These are phyloP conservation scores for Clonostachys rhizophaga DNA, from an alignment of 2,329 filamentous ascomycete genomes.

Conservation along the genomic window DNA sequence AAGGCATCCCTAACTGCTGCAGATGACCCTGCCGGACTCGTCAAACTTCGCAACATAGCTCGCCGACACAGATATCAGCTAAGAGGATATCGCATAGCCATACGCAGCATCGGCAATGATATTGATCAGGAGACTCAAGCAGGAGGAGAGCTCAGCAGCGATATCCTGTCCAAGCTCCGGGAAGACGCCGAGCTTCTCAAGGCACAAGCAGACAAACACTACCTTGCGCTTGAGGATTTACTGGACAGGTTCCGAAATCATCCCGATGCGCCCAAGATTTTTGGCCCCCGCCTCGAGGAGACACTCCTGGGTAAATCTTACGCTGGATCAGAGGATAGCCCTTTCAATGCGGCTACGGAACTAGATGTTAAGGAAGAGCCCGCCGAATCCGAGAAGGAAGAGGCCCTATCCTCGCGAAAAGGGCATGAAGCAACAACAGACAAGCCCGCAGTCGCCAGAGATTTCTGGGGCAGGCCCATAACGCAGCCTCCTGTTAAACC, in stretches of 20 bases:
- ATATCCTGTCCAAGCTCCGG: background rate
- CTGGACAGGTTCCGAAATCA: background rate
- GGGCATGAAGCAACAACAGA: too few species aligned
- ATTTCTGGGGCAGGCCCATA: background rate
- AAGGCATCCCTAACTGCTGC: too few species aligned
- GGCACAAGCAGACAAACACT: constrained; percentile 1
- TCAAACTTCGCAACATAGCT: background rate
- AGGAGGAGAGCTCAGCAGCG: background rate
- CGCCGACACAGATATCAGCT: background rate
- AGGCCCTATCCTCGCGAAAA: too few species aligned
- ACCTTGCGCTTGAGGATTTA: background rate
- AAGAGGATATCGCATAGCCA: background rate
- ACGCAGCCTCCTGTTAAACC: too few species aligned
- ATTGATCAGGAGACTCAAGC: background rate
- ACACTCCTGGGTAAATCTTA: background rate
- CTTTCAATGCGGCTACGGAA: background rate
- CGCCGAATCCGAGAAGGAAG: too few species aligned
- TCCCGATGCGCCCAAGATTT: background rate
- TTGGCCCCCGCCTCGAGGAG: background rate
- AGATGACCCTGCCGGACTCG: too few species aligned
- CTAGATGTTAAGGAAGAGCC: background rate
- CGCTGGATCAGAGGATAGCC: background rate
- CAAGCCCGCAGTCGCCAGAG: too few species aligned
- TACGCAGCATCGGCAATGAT: constrained; percentile 2
- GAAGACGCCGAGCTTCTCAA: background rate